Percentiles rank a stretch among this genome's conserved stretches.
phyloP scores from a whole-genome alignment of 768 basidiomycete genomes.

The Mycena rosella region DNA sequence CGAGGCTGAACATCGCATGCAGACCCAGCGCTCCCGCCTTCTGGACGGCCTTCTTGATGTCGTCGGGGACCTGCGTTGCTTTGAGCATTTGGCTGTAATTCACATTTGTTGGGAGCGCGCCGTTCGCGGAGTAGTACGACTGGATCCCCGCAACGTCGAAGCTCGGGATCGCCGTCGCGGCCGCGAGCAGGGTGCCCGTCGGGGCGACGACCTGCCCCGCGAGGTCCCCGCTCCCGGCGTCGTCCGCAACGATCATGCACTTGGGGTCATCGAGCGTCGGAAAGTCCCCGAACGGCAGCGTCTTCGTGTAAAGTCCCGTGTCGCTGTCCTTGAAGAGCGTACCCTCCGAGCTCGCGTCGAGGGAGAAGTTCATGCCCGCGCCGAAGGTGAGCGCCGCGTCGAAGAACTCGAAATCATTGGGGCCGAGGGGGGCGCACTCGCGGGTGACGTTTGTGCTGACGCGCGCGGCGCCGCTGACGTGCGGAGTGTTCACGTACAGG shows the following conservation, averaged over 20 bases:
- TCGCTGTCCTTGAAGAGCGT: neutral
- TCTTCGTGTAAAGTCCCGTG: neutral
- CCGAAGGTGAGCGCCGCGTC: constrained; percentile 22
- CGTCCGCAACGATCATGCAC: constrained; percentile 26
- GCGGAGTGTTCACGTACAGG: constrained; percentile 20
- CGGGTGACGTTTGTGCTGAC: constrained; percentile 12
- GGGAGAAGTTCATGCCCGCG: constrained; percentile 20
- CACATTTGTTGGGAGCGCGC: constrained; percentile 23
- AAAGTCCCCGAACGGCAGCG: constrained; percentile 10
- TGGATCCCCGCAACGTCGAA: constrained; percentile 25
- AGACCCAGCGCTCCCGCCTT: neutral
- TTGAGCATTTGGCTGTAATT: constrained; percentile 27
- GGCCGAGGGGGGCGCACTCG: constrained; percentile 6
- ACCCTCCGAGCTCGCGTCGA: constrained; percentile 15
- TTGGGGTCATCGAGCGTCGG: constrained; percentile 11
- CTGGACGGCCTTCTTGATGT: constrained; percentile 17
- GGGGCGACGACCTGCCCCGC: constrained; percentile 6
- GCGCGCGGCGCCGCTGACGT: constrained; percentile 10
- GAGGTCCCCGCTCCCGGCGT: neutral
- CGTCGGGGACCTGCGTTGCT: constrained; percentile 22
- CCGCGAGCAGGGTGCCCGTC: constrained; percentile 24
- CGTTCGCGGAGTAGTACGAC: constrained; percentile 22
- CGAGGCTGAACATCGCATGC: neutral
- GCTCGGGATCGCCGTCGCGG: constrained; percentile 19
- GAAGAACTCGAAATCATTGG: constrained; percentile 22